These are phyloP conservation scores for Catenaria anguillulae DNA, from an alignment of 371 early-diverging fungal species.

Conservation along the genomic window DNA sequence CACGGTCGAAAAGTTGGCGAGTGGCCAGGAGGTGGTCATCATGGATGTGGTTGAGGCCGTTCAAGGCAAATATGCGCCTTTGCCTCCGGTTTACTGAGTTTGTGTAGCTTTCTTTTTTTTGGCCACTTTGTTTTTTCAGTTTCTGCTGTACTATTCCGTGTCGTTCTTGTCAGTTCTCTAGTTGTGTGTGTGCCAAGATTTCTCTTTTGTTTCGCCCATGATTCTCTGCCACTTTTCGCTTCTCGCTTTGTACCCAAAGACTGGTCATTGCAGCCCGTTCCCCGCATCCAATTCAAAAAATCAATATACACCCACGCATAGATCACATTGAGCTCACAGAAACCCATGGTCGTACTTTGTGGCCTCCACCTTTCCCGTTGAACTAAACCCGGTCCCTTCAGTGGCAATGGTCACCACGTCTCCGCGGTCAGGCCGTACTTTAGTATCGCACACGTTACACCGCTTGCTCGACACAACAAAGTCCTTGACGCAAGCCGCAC, in stretches of 20 bases:
- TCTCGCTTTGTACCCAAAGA: too few relatives aligned
- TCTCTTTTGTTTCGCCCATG: too few relatives aligned
- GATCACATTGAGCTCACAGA: too few relatives aligned
- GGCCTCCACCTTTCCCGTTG: conserved; percentile 7
- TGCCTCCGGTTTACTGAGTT: neutral
- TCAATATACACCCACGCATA: too few relatives aligned
- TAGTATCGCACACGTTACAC: conserved; percentile 69
- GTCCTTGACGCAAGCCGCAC: conserved; percentile 54
- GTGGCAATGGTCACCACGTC: conserved; percentile 57
- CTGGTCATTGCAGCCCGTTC: too few relatives aligned
- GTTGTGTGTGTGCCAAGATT: too few relatives aligned
- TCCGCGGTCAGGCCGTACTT: conserved; percentile 33
- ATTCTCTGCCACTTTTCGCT: too few relatives aligned
- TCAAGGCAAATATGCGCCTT: neutral
- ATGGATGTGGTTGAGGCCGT: neutral
- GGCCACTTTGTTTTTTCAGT: neutral
- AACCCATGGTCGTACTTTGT: too few relatives aligned
- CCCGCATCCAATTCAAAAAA: too few relatives aligned
- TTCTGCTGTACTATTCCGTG: too few relatives aligned
- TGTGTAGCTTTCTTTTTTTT: neutral
- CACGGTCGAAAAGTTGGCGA: neutral
- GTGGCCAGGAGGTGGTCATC: neutral
- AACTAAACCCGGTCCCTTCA: conserved; percentile 39
- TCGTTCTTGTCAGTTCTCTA: too few relatives aligned
- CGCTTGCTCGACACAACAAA: conserved; percentile 56